Evolutionary conservation across 441 rosid species (phyloP).

Genomic region (Heliophila coronopifolia): DNA sequence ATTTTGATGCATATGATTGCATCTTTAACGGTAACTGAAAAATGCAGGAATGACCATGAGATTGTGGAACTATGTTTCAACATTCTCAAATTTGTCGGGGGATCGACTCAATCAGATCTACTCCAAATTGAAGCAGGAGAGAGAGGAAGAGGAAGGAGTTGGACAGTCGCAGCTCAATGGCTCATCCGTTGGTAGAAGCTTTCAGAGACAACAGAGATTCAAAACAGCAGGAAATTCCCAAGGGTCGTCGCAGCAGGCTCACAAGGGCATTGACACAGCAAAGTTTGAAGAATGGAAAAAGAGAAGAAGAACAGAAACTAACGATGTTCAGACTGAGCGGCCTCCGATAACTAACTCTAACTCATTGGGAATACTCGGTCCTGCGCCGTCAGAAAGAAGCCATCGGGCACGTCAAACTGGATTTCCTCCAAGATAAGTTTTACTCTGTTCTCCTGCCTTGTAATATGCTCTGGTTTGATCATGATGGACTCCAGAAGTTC

Average conservation of each 20-base stretch:
- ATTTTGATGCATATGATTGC: background rate
- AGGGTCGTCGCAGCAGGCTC: constrained; percentile 40
- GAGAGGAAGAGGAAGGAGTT: constrained; percentile 61
- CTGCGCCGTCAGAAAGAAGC: constrained; percentile 82
- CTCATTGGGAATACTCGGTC: constrained; percentile 90
- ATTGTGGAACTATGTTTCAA: constrained; percentile 93
- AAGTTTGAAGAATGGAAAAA: constrained; percentile 84
- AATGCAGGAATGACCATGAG: constrained; percentile 77
- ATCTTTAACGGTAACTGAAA: background rate
- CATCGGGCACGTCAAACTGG: constrained; percentile 55
- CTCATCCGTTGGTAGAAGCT: constrained; percentile 34
- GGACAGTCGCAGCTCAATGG: constrained; percentile 73
- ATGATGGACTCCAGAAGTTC: constrained; percentile 16
- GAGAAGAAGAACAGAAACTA: constrained; percentile 66
- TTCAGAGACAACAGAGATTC: constrained; percentile 49
- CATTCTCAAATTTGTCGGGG: constrained; percentile 87
- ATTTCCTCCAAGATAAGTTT: constrained; percentile 49
- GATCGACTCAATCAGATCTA: constrained; percentile 83
- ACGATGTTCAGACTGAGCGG: constrained; percentile 39
- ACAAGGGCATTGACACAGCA: constrained; percentile 55
- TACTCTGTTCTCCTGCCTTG: constrained; percentile 24
- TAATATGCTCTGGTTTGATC: constrained; percentile 2
- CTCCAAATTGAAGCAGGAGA: constrained; percentile 80
- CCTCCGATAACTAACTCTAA: constrained; percentile 52
- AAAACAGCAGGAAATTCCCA: constrained; percentile 40